A percentile compares a stretch with the other conserved stretches of the same genome.
Evolutionary conservation across 2,329 filamentous ascomycete genomes (phyloP).

Genomic region (Dendryphion nanum): DNA sequence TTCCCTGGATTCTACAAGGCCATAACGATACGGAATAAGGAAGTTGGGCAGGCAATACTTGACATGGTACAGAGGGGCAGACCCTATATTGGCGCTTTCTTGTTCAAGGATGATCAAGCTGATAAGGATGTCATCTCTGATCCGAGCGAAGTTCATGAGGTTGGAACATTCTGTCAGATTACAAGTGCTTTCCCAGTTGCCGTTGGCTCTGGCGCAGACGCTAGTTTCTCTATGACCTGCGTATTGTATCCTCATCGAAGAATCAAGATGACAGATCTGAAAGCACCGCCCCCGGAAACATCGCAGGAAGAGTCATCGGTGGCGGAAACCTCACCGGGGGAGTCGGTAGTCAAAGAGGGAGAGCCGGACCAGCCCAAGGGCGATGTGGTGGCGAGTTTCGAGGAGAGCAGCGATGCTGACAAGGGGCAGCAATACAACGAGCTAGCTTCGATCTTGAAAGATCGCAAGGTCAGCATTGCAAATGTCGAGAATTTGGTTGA

Average conservation of each 20-base stretch:
- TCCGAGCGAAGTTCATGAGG: constrained; percentile 87
- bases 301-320: constrained; percentile 27
- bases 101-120: constrained; percentile 93
- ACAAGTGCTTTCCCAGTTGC: constrained; percentile 92
- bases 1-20: constrained; percentile 99
- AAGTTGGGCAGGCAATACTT: constrained; percentile 86
- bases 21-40: constrained; percentile 90
- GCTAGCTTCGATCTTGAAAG: constrained; percentile 85
- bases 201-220: constrained; percentile 69
- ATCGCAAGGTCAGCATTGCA: constrained; percentile 89
- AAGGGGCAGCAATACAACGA: constrained; percentile 59
- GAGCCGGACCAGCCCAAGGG: constrained; percentile 54
- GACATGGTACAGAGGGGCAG: constrained; percentile 97
- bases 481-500: constrained; percentile 92
- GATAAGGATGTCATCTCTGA: constrained; percentile 93
- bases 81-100: constrained; percentile 93
- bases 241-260: constrained; percentile 94
- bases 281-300: constrained; percentile 59
- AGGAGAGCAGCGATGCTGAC: constrained; percentile 69
- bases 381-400: constrained; percentile 95
- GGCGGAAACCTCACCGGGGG: constrained; percentile 41
- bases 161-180: constrained; percentile 96
- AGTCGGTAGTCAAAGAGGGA: constrained; percentile 47
- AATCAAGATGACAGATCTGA: constrained; percentile 82
- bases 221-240: constrained; percentile 81